phyloP scores from a whole-genome alignment of 139 green algal genomes.

The Micractinium sp. region DNA sequence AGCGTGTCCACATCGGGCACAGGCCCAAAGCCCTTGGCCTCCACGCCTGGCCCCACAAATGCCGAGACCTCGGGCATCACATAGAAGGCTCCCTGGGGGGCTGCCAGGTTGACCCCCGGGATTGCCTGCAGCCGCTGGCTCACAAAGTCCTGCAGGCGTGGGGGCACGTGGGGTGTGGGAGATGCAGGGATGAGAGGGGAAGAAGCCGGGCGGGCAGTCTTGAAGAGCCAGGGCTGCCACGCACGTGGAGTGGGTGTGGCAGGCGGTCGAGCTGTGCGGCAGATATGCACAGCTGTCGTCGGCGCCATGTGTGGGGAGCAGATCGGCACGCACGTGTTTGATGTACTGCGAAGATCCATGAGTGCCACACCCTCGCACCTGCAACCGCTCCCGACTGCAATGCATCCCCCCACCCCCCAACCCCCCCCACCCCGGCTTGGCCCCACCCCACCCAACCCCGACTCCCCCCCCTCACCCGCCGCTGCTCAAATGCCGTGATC shows the following conservation, averaged over 20 bases:
- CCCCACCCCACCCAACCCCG: too few species aligned
- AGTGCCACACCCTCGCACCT: background rate
- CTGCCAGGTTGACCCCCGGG: slow-evolving; percentile 71
- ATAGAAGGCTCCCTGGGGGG: slow-evolving; percentile 94
- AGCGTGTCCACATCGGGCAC: slow-evolving; percentile 87
- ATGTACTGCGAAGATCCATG: background rate
- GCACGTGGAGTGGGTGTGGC: too few species aligned
- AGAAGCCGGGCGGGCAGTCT: too few species aligned
- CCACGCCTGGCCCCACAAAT: slow-evolving; percentile 75
- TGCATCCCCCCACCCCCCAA: too few species aligned
- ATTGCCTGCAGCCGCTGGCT: slow-evolving; percentile 74
- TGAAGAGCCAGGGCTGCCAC: too few species aligned
- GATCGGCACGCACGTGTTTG: background rate
- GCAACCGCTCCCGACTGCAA: too few species aligned
- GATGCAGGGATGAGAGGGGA: too few species aligned
- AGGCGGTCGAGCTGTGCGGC: too few species aligned
- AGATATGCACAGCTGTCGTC: too few species aligned
- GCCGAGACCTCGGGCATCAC: slow-evolving; percentile 87
- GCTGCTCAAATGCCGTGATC: slow-evolving; percentile 84
- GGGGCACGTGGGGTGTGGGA: background rate
- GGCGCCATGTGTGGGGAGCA: too few species aligned
- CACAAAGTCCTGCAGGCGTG: slow-evolving; percentile 71
- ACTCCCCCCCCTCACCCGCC: slow-evolving; percentile 52
- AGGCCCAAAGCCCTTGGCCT: slow-evolving; percentile 73
- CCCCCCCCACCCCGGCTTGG: too few species aligned